phyloP scores from a whole-genome alignment of 148 eudicot genomes.

The Rhododendron kiyosumense region DNA sequence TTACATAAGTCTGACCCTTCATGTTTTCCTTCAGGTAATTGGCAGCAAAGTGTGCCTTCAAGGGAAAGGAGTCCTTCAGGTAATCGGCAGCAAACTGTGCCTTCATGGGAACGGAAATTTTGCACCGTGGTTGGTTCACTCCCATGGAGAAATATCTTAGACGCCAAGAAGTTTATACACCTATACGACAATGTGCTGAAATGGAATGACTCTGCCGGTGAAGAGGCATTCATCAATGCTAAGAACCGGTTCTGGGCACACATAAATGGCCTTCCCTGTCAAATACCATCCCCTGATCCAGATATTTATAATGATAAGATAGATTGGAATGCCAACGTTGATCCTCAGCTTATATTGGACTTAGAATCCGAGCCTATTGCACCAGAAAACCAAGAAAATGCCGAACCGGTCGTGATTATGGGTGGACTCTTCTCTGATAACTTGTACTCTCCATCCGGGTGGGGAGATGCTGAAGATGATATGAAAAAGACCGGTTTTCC shows the following conservation, averaged over 20 bases:
- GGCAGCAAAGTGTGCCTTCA: constrained; percentile 40
- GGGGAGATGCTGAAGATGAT: constrained; percentile 51
- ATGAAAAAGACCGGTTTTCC: background rate
- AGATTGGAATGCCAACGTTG: constrained; percentile 49
- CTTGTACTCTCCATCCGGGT: constrained; percentile 31
- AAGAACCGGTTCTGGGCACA: constrained; percentile 61
- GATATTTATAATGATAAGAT: constrained; percentile 59
- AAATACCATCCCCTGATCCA: constrained; percentile 49
- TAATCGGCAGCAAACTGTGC: constrained; percentile 42
- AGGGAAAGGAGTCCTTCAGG: constrained; percentile 53
- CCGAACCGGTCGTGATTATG: constrained; percentile 36
- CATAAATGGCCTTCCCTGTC: constrained; percentile 45
- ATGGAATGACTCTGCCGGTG: constrained; percentile 71
- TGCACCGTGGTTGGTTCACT: constrained; percentile 48
- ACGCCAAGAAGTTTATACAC: constrained; percentile 39
- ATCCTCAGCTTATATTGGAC: constrained; percentile 35
- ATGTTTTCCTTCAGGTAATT: constrained; percentile 24
- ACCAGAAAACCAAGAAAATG: constrained; percentile 16
- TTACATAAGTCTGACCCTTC: background rate
- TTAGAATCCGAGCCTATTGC: constrained; percentile 26
- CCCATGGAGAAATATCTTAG: constrained; percentile 51
- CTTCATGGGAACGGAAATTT: constrained; percentile 62
- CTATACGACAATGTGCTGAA: constrained; percentile 40
- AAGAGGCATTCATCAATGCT: constrained; percentile 58
- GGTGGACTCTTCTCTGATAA: constrained; percentile 35